Base-by-base conservation (phyloP, 2,329 filamentous ascomycete species). In the Aureobasidium sp. region DNA sequence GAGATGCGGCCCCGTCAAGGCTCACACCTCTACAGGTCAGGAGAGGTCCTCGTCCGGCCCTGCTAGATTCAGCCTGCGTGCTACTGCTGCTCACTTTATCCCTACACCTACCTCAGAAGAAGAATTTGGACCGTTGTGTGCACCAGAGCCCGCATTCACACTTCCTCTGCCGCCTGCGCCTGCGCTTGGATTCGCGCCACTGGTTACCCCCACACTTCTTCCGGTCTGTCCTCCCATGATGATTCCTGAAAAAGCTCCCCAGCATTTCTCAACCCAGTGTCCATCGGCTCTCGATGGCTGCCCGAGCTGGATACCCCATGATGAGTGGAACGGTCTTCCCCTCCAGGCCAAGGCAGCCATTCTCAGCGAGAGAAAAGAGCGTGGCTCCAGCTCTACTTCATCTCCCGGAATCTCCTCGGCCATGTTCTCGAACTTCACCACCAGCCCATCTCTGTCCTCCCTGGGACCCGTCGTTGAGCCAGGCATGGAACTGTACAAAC, bases 11-110 rank as follows among this genome's bases (percentile, higher is more conserved):
- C 29, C 58, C 8, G 27, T 43, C 17, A 54, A 51, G 40, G 15
- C 19, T 21, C 37, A 49, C 3, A 19, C n/a, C 27, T 21, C n/a
- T 3, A 62, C 55, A 50, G 7, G 17, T 25, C 35, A 54, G 47
- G 23, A 25, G 19, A 17, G 29, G 21, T 42, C 37, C 10, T 13
- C 40, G 37, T 21, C 45, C 40, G 40, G 19, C 21, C 35, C 46
- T 47, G 19, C 6, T n/a, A 21, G 37, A 40, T 59, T 50, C 23
- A 64, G 46, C 43, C 60, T 64, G 11, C 62, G 62, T n/a, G 62
- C 60, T 11, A 61, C 58, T 61, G 62, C 62, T 29, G 47, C 62
- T 13, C 38, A 27, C 31, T 64, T 64, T 19, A 21, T 58, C 13
- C 62, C 62, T 27, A 55, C 54, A n/a, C 25, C 55, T 27, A 8